These are phyloP conservation scores for Coemansia interrupta DNA, from an alignment of 192 early-diverging fungal species.

Conservation along the genomic window DNA sequence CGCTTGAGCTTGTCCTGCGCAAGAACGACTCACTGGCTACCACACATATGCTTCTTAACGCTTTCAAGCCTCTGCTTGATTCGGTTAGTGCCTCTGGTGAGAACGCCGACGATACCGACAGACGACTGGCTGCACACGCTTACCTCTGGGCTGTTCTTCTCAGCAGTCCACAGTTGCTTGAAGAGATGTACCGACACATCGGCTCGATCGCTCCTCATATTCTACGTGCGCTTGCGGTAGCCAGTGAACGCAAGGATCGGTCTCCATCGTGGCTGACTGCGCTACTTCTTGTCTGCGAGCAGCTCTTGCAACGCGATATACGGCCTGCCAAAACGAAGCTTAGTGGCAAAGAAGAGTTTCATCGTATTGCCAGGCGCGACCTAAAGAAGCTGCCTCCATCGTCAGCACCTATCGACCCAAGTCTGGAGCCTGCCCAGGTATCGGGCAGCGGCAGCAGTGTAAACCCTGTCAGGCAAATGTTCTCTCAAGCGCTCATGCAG, in stretches of 20 bases:
- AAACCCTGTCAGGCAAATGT: conserved; percentile 1
- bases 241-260: conserved; percentile 20
- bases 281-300: conserved; percentile 40
- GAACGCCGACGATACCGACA: conserved; percentile 11
- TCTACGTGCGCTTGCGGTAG: conserved; percentile 31
- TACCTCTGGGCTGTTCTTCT: conserved; percentile 49
- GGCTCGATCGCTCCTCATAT: conserved; percentile 16
- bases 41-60: conserved; percentile 34
- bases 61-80: conserved; percentile 33
- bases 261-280: conserved; percentile 40
- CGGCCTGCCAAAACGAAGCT: conserved; percentile 26
- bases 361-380: conserved; percentile 35
- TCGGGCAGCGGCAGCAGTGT: background rate
- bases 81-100: background rate
- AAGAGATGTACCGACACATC: conserved; percentile 36
- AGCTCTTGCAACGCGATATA: conserved; percentile 42
- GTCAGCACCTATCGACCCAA: conserved; percentile 13
- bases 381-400: conserved; percentile 50
- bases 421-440: conserved; percentile 3
- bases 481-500: conserved; percentile 7
- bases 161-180: conserved; percentile 27
- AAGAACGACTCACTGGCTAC: conserved; percentile 23
- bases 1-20: conserved; percentile 39
- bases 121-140: conserved; percentile 42
- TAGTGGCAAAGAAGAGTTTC: conserved; percentile 31